Evolutionary conservation across 1,139 yeast species (phyloP).

Genomic region (Ogataea hybrid): DNA sequence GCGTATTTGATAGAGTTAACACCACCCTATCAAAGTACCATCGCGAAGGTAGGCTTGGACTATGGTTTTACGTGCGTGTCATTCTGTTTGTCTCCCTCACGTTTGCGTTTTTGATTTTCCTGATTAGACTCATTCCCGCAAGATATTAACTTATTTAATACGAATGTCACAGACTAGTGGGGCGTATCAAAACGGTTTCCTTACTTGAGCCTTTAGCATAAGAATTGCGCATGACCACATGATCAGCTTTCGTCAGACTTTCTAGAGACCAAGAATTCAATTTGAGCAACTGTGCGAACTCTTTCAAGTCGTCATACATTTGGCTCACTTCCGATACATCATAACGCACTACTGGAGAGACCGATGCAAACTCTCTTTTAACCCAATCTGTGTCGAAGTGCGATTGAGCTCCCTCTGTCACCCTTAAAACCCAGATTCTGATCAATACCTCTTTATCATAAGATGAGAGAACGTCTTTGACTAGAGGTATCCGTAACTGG

Average conservation of each 20-base stretch:
- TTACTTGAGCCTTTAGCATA: conserved; percentile 27
- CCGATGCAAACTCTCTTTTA: not conserved
- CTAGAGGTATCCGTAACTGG: conserved; percentile 49
- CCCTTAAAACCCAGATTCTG: conserved; percentile 11
- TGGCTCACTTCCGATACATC: not conserved
- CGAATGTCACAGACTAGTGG: conserved; percentile 12
- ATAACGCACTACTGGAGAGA: not conserved
- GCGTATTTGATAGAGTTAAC: conserved; percentile 28
- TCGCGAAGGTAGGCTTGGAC: conserved; percentile 30
- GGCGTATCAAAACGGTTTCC: conserved; percentile 26
- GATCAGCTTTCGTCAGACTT: conserved; percentile 15
- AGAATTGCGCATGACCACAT: conserved; percentile 17
- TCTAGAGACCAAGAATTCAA: not conserved
- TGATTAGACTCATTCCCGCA: conserved; percentile 32
- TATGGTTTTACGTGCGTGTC: conserved; percentile 32
- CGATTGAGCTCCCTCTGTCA: conserved; percentile 35
- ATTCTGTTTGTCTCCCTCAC: conserved; percentile 20
- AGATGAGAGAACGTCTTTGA: conserved; percentile 48
- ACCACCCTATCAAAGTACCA: conserved; percentile 28
- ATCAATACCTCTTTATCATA: conserved; percentile 47
- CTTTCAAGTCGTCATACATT: not conserved
- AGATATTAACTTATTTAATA: conserved; percentile 16
- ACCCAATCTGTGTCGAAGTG: not conserved
- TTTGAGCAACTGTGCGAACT: not conserved
- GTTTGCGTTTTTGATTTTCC: conserved; percentile 26